A percentile compares a stretch with the other conserved stretches of the same genome.
These are phyloP conservation scores for Aspergillus baeticus DNA, from an alignment of 495 filamentous ascomycete genomes.

Conservation along the genomic window DNA sequence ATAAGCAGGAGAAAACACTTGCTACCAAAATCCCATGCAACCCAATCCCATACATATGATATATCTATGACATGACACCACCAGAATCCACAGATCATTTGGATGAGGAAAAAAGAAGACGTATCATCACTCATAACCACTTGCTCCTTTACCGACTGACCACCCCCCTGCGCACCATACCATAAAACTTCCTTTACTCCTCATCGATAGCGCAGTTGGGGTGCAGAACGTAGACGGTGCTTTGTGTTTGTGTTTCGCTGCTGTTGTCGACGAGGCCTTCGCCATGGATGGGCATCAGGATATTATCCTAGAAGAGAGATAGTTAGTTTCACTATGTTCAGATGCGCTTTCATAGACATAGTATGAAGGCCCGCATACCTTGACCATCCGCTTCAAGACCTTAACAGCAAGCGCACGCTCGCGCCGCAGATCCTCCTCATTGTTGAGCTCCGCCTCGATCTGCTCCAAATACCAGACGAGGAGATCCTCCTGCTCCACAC, in stretches of 20 bases:
- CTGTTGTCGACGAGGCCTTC: conserved; percentile 67
- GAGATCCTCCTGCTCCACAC: conserved; percentile 84
- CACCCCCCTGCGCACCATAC: background rate
- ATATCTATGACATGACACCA: too few relatives aligned
- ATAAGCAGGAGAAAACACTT: too few relatives aligned
- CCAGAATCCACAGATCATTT: too few relatives aligned
- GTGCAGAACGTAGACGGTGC: conserved; percentile 85
- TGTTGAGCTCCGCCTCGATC: conserved; percentile 78
- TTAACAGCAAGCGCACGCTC: conserved; percentile 80
- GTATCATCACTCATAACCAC: conserved; percentile 8
- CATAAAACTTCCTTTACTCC: conserved; percentile 32
- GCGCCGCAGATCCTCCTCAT: conserved; percentile 71
- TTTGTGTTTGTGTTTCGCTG: conserved; percentile 46
- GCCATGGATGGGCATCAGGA: conserved; percentile 88
- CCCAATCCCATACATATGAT: too few relatives aligned
- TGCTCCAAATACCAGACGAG: conserved; percentile 93
- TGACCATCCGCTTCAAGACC: conserved; percentile 94
- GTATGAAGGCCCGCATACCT: conserved; percentile 56
- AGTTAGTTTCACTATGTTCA: conserved; percentile 13
- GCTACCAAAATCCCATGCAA: too few relatives aligned
- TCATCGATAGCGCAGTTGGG: conserved; percentile 89
- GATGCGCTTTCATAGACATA: background rate
- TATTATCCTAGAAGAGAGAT: conserved; percentile 68
- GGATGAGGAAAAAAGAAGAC: background rate
- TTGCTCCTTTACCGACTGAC: background rate